These are phyloP conservation scores for Acrodontium crateriforme DNA, from an alignment of 2,329 filamentous ascomycete genomes.

Conservation along the genomic window DNA sequence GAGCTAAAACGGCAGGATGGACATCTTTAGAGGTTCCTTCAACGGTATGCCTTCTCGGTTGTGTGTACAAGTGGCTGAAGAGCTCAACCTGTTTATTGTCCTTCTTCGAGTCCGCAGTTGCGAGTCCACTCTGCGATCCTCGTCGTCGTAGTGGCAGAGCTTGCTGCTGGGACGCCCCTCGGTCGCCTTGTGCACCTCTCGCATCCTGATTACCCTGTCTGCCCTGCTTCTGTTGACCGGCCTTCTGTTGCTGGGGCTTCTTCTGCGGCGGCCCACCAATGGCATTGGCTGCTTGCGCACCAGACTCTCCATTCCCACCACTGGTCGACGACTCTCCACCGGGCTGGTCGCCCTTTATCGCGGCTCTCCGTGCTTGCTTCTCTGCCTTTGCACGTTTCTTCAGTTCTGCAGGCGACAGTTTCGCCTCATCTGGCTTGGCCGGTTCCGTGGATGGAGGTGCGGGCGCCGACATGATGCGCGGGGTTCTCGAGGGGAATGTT, in stretches of 20 bases:
- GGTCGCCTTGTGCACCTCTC: slow-evolving; percentile 8
- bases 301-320: not conserved
- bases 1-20: slow-evolving; percentile 68
- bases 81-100: slow-evolving; percentile 52
- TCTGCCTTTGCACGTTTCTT: slow-evolving; percentile 87
- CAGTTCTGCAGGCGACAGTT: slow-evolving; percentile 61
- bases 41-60: slow-evolving; percentile 51
- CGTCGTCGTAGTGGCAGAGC: slow-evolving; percentile 6
- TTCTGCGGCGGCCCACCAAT: not conserved
- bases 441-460: slow-evolving; percentile 2
- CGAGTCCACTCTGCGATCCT: slow-evolving; percentile 5
- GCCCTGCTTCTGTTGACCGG: slow-evolving; percentile 18
- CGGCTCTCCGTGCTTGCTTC: slow-evolving; percentile 70
- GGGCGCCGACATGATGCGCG: too few species aligned
- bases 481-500: too few species aligned
- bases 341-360: slow-evolving; percentile 14
- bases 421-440: slow-evolving; percentile 25
- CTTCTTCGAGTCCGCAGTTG: slow-evolving; percentile 23
- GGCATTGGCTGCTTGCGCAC: not conserved
- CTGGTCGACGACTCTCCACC: not conserved
- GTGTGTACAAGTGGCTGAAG: slow-evolving; percentile 59
- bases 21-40: slow-evolving; percentile 55
- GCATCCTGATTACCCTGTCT: slow-evolving; percentile 11
- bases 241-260: slow-evolving; percentile 22
- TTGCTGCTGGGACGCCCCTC: slow-evolving; percentile 6